phyloP scores from a whole-genome alignment of 2,329 filamentous ascomycete species.

The Dactylellina sp. region DNA sequence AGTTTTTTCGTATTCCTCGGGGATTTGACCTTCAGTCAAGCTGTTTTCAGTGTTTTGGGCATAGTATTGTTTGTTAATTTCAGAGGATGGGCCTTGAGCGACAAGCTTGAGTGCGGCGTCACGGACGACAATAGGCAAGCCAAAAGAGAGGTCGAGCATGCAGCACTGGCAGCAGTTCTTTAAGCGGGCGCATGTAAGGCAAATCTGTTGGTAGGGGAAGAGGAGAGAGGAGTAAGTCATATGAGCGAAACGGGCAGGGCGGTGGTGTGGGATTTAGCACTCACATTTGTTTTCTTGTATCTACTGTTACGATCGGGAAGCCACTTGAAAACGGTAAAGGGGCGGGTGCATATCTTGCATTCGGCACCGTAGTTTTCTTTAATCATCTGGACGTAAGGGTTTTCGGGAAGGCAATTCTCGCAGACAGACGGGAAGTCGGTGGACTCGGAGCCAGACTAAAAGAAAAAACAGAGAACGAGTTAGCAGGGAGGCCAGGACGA shows the following conservation, averaged over 20 bases:
- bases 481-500: constrained; percentile 67
- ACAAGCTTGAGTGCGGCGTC: constrained; percentile 99
- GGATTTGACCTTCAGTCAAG: constrained; percentile 84
- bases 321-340: constrained; percentile 96
- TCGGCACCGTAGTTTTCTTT: constrained; percentile 86
- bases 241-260: neutral
- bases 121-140: constrained; percentile 90
- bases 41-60: constrained; percentile 97
- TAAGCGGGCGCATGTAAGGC: constrained; percentile 92
- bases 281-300: constrained; percentile 83
- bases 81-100: constrained; percentile 88
- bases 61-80: constrained; percentile 96
- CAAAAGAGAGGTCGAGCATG: constrained; percentile 97
- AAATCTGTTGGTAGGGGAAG: constrained; percentile 63
- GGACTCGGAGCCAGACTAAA: constrained; percentile 90
- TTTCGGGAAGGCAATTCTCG: constrained; percentile 93
- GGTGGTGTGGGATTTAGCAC: neutral
- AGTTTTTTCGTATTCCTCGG: constrained; percentile 74
- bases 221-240: neutral
- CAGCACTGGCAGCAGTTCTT: constrained; percentile 99
- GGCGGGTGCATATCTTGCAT: constrained; percentile 81
- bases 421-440: constrained; percentile 89
- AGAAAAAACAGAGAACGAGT: constrained; percentile 64
- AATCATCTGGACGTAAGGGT: constrained; percentile 98
- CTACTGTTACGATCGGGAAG: constrained; percentile 90